Evolutionary conservation across 106 monocot genomes (phyloP), one percentile per base, ranked within the genome.

Genomic region (Allium sativum): DNA sequence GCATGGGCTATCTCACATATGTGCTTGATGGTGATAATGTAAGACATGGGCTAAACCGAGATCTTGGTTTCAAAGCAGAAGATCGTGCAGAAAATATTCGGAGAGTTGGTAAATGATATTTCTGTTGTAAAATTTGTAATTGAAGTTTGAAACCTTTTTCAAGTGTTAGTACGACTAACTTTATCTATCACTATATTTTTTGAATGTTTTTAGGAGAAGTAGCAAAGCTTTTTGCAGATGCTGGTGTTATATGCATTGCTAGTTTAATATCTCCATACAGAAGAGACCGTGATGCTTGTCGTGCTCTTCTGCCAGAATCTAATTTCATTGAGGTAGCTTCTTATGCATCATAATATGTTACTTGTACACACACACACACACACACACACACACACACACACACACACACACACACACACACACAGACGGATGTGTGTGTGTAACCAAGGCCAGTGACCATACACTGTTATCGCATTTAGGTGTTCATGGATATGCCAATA

Each of bases 1-100:
- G 17, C 41, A 86, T 74, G 74, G 93, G 93, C 55, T 68, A 72
- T 72, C 70, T 94, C 0, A 65, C 86, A 14, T 94, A 83, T 81
- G 83, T 94, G 54, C 83, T 94, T 63, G 93, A 94, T 77, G 93
- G 93, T 55, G 93, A 94, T 74, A 94, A 94, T 70, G 45, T 94
- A 16, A 85, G 93, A 48, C 93, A 94, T 79, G 93, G 93, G n/a
- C 70, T 94, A n/a, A 89, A 89, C 69, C 76, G 58, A 18, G 86
- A 94, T 70, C 86, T 94, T 62, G 74, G 74, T 67, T 94, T 94
- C 71, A 76, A 81, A 61, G 73, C 73, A 65, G 93, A 89, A 76
- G 93, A 94, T 53, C 89, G 89, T 59, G 78, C 73, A 48, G 93
- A 94, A 77, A 94, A 94, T 66, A 85, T 94, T 59, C 82, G 93